A percentile compares a stretch with the other conserved stretches of the same genome.
Conservation (phyloP, 2,329 filamentous ascomycete genomes). For the Gnomoniopsis sp. region DNA sequence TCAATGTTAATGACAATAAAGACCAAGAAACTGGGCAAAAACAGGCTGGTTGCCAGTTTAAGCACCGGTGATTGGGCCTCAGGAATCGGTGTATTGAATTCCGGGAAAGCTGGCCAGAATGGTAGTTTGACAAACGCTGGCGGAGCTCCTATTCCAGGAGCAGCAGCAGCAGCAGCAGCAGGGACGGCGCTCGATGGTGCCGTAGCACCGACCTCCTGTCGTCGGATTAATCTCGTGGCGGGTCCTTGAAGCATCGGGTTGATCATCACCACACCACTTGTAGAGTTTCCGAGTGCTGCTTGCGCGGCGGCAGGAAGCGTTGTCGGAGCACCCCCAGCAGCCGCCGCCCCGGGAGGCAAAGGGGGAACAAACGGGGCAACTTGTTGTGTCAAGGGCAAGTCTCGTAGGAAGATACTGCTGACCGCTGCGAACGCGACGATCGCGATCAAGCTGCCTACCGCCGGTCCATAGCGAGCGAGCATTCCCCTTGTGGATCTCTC, state of each 20-base stretch:
- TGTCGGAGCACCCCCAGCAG: background rate
- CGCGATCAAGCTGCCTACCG: background rate
- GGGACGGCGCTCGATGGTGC: background rate
- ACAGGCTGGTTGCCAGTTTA: background rate
- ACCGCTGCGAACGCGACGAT: slow-evolving; percentile 1
- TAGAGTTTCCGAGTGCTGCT: background rate
- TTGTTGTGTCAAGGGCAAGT: background rate
- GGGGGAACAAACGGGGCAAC: background rate
- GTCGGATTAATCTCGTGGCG: background rate
- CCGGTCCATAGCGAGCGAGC: background rate
- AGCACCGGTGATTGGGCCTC: background rate
- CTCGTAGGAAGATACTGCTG: slow-evolving; percentile 3
- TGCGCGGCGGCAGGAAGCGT: background rate
- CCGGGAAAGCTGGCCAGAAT: slow-evolving; percentile 9
- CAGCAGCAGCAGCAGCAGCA: background rate
- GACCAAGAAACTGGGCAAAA: slow-evolving; percentile 9
- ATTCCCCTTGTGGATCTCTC: background rate
- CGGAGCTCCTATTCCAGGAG: background rate
- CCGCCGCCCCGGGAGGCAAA: background rate
- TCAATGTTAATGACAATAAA: slow-evolving; percentile 12
- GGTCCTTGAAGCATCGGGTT: slow-evolving; percentile 1
- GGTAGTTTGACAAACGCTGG: background rate
- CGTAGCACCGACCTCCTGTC: background rate
- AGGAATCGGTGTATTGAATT: background rate
- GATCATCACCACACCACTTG: background rate